phyloP scores from a whole-genome alignment of 2,329 filamentous ascomycete genomes.

The Amylocarpus encephaloides region DNA sequence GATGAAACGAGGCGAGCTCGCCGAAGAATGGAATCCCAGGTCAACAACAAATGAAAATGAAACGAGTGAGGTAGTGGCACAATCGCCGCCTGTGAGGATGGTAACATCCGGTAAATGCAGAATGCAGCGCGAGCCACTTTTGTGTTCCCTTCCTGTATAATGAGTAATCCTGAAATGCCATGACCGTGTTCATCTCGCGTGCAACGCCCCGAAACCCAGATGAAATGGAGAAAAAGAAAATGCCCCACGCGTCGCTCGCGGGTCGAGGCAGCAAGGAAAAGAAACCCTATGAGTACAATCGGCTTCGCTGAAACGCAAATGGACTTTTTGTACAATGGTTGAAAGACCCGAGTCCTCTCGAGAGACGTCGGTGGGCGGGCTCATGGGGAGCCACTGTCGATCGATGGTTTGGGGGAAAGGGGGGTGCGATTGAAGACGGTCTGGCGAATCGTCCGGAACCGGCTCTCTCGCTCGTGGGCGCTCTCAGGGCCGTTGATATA shows the following conservation, averaged over 20 bases:
- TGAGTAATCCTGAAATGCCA: constrained; percentile 22
- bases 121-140: constrained; percentile 32
- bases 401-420: constrained; percentile 25
- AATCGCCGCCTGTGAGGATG: constrained; percentile 3
- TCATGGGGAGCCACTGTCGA: constrained; percentile 19
- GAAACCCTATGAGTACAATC: constrained; percentile 23
- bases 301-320: constrained; percentile 16
- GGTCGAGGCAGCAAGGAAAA: constrained; percentile 14
- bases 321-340: constrained; percentile 16
- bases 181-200: constrained; percentile 19
- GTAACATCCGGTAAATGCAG: constrained; percentile 18
- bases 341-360: constrained; percentile 15
- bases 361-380: constrained; percentile 15
- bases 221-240: constrained; percentile 8
- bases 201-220: constrained; percentile 19
- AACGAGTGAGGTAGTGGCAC: constrained; percentile 15
- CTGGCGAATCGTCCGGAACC: constrained; percentile 50
- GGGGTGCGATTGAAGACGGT: constrained; percentile 49
- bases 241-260: constrained; percentile 8
- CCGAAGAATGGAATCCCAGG: background rate
- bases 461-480: constrained; percentile 40
- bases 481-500: constrained; percentile 45
- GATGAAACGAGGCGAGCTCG: constrained; percentile 3
- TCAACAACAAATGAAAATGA: constrained; percentile 18
- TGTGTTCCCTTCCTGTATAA: constrained; percentile 28